A percentile compares a stretch with the other conserved stretches of the same genome.
Conservation (phyloP, 2,329 filamentous ascomycete species). For the Alternaria sp. region DNA sequence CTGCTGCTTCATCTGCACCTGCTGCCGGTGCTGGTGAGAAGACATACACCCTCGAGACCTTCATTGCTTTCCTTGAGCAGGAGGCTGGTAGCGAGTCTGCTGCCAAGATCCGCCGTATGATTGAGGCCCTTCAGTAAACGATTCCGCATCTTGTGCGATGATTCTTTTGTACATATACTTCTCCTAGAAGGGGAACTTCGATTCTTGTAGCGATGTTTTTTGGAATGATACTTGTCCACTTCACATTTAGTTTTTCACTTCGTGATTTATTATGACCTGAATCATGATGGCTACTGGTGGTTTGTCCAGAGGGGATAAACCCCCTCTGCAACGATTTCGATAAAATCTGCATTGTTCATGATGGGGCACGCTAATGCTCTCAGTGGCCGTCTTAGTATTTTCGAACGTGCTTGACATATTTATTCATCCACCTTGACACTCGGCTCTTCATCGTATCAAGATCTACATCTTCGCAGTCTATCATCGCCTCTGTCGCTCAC, state of each 20-base stretch:
- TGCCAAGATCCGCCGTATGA: conserved; percentile 27
- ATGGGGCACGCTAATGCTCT: background rate
- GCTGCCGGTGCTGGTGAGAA: conserved; percentile 21
- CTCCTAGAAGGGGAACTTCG: conserved; percentile 16
- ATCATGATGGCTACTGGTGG: background rate
- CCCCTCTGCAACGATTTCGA: background rate
- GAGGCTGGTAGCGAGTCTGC: conserved; percentile 20
- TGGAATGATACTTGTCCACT: conserved; percentile 10
- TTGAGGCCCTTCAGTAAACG: conserved; percentile 22
- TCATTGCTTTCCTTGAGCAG: conserved; percentile 26
- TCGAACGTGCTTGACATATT: background rate
- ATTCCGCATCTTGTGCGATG: background rate
- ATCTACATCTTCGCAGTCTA: background rate
- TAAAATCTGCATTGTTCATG: background rate
- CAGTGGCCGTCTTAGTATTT: background rate
- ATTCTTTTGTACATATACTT: conserved; percentile 14
- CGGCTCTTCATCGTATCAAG: background rate
- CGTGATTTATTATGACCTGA: background rate
- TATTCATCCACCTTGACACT: background rate
- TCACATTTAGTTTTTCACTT: background rate
- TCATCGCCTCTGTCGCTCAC: background rate
- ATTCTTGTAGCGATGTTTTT: conserved; percentile 24
- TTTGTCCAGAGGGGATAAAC: background rate
- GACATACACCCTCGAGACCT: conserved; percentile 29
- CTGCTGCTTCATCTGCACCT: conserved; percentile 9